These are phyloP conservation scores for Vitellaria paradoxa DNA, from an alignment of 179 eudicot genomes.

Conservation along the genomic window DNA sequence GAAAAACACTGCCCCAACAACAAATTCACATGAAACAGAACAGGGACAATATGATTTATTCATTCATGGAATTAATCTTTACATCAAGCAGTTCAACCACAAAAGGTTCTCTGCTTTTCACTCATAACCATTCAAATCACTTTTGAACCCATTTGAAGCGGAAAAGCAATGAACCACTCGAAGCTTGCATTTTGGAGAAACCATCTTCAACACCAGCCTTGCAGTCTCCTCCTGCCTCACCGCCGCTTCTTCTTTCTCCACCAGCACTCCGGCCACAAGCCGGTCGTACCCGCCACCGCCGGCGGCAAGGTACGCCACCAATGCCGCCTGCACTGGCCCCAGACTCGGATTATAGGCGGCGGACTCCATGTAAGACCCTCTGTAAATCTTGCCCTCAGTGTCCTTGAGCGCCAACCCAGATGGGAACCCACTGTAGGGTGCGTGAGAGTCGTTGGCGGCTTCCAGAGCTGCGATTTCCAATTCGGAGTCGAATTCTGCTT, in stretches of 20 bases:
- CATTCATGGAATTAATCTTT: constrained; percentile 3
- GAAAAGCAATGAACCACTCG: constrained; percentile 50
- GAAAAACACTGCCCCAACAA: no score
- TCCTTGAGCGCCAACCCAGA: constrained; percentile 80
- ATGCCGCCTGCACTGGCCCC: constrained; percentile 76
- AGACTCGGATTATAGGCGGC: constrained; percentile 89
- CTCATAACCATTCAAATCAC: no score
- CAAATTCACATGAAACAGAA: neutral
- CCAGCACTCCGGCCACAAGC: constrained; percentile 67
- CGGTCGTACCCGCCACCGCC: constrained; percentile 45
- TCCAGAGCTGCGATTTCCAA: constrained; percentile 51
- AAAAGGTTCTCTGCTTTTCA: no score
- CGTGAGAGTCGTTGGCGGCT: constrained; percentile 73
- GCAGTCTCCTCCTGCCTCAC: constrained; percentile 78
- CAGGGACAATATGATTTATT: neutral
- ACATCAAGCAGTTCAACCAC: no score
- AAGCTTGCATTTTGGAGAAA: constrained; percentile 59
- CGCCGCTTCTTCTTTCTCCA: constrained; percentile 55
- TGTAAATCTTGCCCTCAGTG: constrained; percentile 47
- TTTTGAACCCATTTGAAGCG: no score
- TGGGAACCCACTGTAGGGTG: constrained; percentile 75
- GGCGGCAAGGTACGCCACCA: constrained; percentile 60
- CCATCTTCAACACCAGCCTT: constrained; percentile 45
- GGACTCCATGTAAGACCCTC: constrained; percentile 78
- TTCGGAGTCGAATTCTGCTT: neutral